Evolutionary conservation across 495 filamentous ascomycete species (phyloP), one percentile per base, ranked within the genome.

Genomic region (Staphylotrichum longicolle): DNA sequence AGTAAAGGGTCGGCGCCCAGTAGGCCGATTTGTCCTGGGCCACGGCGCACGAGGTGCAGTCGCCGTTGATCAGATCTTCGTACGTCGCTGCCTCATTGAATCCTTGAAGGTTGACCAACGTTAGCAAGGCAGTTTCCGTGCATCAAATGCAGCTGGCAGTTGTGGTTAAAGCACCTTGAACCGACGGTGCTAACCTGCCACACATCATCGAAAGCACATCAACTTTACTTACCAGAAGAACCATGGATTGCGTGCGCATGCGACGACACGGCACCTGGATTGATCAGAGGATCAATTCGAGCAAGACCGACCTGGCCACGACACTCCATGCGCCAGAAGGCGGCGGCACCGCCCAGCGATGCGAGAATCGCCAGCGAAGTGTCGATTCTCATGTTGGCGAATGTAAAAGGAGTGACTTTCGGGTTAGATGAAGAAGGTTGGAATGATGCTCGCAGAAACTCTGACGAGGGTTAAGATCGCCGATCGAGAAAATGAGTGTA

Each of bases 281-380:
- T 72, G 27, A 91, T 76, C 46, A 95, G 77, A 6, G 91, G 91
- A 68, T 96, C 91, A 47, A 88, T 76, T 42, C 88, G 81, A 57
- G 83, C 86, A 42, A 90, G 62, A 66, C 84, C 89, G 62, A 83
- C 78, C 47, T 79, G 80, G 62, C 83, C 86, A 61, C 80, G 85
- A 70, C 92, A 96, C 55, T 87, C 86, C 79, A 96, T 85, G 74
- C 92, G 91, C 91, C 91, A 96, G 74, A 96, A 96, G 41, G 89
- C 92, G 64, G 82, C 66, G 41, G 79, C 72, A 39, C 71, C 65
- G 54, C 73, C 63, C 15, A 72, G 52, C 39, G 71, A 64, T 40
- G 68, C 63, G 20, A 75, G 56, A 39, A 70, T 42, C 20, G 66
- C 64, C 30, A 75, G 46, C 35, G 61, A 60, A 10, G 48, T 37